Evolutionary conservation across 176 grass and related monocot species (phyloP).

Genomic region (Luzula sylvatica): DNA sequence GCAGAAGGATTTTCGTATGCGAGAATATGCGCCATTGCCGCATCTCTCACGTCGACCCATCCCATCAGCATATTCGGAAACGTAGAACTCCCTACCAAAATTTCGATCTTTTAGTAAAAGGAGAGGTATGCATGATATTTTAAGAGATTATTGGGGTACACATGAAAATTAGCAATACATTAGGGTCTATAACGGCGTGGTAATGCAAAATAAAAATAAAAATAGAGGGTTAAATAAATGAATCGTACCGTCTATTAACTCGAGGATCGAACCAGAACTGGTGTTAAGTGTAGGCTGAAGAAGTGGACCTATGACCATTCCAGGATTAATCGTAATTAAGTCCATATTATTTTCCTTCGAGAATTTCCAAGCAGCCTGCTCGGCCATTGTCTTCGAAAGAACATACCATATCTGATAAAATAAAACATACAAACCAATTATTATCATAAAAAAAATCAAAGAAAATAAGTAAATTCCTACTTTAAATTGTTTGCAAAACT

Average conservation of each 20-base stretch:
- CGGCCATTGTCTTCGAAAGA: constrained; percentile 29
- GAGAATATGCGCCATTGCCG: constrained; percentile 19
- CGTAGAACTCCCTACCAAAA: constrained; percentile 6
- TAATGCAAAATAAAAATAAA: too few relatives aligned
- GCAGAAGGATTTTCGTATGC: constrained; percentile 21
- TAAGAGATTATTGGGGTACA: too few relatives aligned
- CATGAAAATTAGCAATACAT: too few relatives aligned
- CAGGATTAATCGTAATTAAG: constrained; percentile 25
- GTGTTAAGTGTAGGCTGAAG: constrained; percentile 29
- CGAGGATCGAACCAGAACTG: constrained; percentile 26
- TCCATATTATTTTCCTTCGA: constrained; percentile 28
- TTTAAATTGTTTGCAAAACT: constrained; percentile 22
- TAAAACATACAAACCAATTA: too few relatives aligned
- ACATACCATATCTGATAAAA: constrained; percentile 28
- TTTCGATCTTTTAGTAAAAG: too few relatives aligned
- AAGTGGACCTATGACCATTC: constrained; percentile 28
- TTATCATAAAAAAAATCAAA: neutral
- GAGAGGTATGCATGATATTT: too few relatives aligned
- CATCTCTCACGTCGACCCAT: constrained; percentile 30
- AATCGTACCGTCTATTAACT: constrained; percentile 16
- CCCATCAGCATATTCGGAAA: constrained; percentile 18
- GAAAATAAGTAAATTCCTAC: constrained; percentile 2
- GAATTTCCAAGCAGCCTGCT: constrained; percentile 24
- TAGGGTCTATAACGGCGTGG: too few relatives aligned
- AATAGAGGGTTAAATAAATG: too few relatives aligned